phyloP scores from a whole-genome alignment of 2,329 filamentous ascomycete species.

The Triangularia verruculosa region DNA sequence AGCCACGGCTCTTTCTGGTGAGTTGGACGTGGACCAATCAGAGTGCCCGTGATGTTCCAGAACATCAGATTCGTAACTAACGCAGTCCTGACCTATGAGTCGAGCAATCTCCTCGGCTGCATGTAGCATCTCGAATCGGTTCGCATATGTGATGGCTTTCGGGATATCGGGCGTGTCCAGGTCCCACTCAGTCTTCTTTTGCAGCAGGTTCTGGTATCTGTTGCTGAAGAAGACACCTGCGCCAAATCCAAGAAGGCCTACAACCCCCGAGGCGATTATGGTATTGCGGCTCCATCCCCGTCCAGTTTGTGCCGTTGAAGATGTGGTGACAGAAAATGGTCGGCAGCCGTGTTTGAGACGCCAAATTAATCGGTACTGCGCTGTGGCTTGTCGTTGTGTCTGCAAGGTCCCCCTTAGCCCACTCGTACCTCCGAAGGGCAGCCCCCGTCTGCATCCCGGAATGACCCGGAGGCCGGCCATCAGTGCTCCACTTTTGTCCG shows the following conservation, averaged over 20 bases:
- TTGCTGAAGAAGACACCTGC: conserved; percentile 9
- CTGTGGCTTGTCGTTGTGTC: not conserved
- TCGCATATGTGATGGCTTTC: conserved; percentile 19
- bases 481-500: conserved; percentile 1
- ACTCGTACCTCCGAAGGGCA: not conserved
- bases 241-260: conserved; percentile 11
- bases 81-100: conserved; percentile 54
- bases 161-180: not conserved
- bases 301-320: not conserved
- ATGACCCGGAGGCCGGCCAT: conserved; percentile 8
- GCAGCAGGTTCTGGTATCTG: not conserved
- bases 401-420: not conserved
- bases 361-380: not conserved
- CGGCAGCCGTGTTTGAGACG: not conserved
- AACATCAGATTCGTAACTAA: conserved; percentile 63
- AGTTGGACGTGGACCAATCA: conserved; percentile 69
- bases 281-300: not conserved
- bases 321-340: not conserved
- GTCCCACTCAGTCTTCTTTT: not conserved
- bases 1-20: conserved; percentile 59
- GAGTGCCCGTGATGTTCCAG: conserved; percentile 64
- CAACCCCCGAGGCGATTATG: not conserved
- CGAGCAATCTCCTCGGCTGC: conserved; percentile 54
- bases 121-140: conserved; percentile 33
- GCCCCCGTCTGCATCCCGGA: not conserved